Evolutionary conservation across 2,329 filamentous ascomycete species (phyloP).

Genomic region (Ceratocystis alfenasii): DNA sequence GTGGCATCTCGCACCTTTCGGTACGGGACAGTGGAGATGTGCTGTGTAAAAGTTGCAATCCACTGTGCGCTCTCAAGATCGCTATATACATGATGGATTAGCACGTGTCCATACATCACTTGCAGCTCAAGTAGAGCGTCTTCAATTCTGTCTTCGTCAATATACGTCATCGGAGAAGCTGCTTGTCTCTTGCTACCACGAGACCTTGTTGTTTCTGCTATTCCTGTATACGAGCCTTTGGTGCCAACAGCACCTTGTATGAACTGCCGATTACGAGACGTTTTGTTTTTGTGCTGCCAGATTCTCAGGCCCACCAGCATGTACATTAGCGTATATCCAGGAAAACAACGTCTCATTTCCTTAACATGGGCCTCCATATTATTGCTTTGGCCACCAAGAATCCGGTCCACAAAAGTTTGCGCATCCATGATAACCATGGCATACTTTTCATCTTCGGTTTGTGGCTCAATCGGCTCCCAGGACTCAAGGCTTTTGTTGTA

Average conservation of each 20-base stretch:
- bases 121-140: constrained; percentile 60
- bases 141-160: constrained; percentile 58
- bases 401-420: constrained; percentile 52
- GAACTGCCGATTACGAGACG: constrained; percentile 55
- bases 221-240: not conserved
- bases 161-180: constrained; percentile 26
- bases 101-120: constrained; percentile 45
- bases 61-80: constrained; percentile 57
- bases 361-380: constrained; percentile 15
- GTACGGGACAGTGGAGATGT: constrained; percentile 67
- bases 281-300: constrained; percentile 59
- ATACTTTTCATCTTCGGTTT: constrained; percentile 46
- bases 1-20: constrained; percentile 41
- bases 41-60: constrained; percentile 63
- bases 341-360: constrained; percentile 41
- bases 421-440: constrained; percentile 51
- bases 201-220: constrained; percentile 24
- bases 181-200: constrained; percentile 28
- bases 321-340: constrained; percentile 48
- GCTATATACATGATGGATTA: constrained; percentile 57
- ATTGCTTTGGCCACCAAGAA: constrained; percentile 34
- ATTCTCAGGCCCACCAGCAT: constrained; percentile 56
- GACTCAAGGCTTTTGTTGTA: constrained; percentile 50
- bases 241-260: constrained; percentile 48
- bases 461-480: constrained; percentile 51